Evolutionary conservation across 352 stramenopile genomes (phyloP), one percentile per base, ranked within the genome.

Genomic region (Pythium brassicae): DNA sequence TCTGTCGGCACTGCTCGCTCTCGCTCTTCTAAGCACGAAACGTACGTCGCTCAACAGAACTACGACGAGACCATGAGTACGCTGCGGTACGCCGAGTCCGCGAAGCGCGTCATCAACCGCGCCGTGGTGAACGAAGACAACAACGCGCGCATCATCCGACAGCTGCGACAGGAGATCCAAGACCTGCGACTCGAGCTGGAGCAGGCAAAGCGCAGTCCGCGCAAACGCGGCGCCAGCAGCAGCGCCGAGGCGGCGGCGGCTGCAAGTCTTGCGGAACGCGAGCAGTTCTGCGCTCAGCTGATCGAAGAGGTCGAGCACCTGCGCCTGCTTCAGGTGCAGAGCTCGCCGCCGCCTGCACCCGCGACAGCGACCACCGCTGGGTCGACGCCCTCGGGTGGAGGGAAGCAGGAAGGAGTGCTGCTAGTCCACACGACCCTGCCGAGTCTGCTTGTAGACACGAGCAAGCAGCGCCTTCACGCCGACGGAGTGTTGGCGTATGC

Each of bases 21-120:
- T 27, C 48, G 23, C 44, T 42, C 19, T 34, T 55, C 17, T 55
- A 15, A 15, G 1, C 40, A 8, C 8, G 7, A 8, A 23, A 10
- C 29, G 4, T 35, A 10, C 29, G 29, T 10, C 10, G 29, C 29
- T 10, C 5, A 35, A 12, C 29, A 89, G 70, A 94, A 83, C 50
- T 94, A 94, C 52, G 82, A 92, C 9, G 84, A 94, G 46, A 92
- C 82, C 3, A 87, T 94, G 82, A 92, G 80, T 63, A 94, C 84
- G 3, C 53, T 94, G 7, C 80, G 84, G 4, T 94, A 94, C 42
- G 84, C 84, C 4, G 82, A 94, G 59, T 92, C 82, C 0, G 82
- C 84, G 25, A 94, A 94, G 60, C 84, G 76, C 39, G 82, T 92
- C 54, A 86, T 92, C 62, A 94, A 94, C 43, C 73, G 78, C 10